Evolutionary conservation across 257 asterid genomes (phyloP), one percentile per base, ranked within the genome.

Genomic region (Solanum clarkiae): DNA sequence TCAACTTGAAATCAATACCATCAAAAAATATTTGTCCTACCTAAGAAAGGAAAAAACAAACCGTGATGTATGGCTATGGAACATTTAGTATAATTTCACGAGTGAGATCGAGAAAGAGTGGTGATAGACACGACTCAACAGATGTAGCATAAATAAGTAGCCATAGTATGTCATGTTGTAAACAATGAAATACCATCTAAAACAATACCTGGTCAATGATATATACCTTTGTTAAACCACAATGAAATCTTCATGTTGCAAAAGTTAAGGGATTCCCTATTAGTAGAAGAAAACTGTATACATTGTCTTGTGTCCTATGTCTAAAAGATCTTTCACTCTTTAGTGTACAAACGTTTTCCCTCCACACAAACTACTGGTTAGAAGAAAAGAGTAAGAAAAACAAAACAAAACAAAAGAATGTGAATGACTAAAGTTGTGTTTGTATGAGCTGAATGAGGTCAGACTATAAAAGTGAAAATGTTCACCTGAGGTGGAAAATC

Each of bases 401-500:
- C 9, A 42, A 71, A 70, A 42, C 15, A 36, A 47, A 47, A 44
- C 4, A 18, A 12, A 44, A 49, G 10, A 51, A 53, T 77, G 44
- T 26, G 65, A 79, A 18, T 16, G 12, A 54, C 60, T 53, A 75
- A 53, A 29, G 18, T 29, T 9, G 49, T 53, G 49, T 79, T 53
- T 79, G 65, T 53, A 16, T 79, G 83, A 79, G 65, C 83, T 79
- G 49, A 79, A 51, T 79, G 10, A 53, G 65, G 65, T 79, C 65
- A 79, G 82, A 51, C 26, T 26, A 77, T 77, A 10, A 55, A 77
- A 16, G 83, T 53, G 83, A 42, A 77, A 49, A 77, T 70, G 40
- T 42, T 70, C 54, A 71, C 54, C 80, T 42, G 42, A 26, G 54
- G 54, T 10, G 29, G 54, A 70, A 32, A 86, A 84, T 93, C 92